A percentile compares a stretch with the other conserved stretches of the same genome.
Evolutionary conservation across 192 early-diverging fungal genomes (phyloP).

Genomic region (Spinellus fusiger): DNA sequence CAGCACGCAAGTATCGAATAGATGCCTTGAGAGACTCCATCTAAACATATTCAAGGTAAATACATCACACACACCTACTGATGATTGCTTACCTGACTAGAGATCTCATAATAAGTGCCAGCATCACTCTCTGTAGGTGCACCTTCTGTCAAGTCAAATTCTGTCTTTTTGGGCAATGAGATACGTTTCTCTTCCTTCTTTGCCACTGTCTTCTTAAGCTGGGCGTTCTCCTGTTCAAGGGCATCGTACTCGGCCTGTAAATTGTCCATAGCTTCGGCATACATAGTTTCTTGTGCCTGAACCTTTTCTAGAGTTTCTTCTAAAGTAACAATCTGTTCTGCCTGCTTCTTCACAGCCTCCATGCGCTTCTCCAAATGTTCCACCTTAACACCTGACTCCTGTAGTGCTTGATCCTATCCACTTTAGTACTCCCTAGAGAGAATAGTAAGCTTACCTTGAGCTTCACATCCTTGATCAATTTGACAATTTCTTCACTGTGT

Average conservation of each 20-base stretch:
- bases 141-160: conserved; percentile 1
- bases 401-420: conserved; percentile 61
- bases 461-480: conserved; percentile 73
- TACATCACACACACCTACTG: background rate
- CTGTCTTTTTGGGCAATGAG: conserved; percentile 15
- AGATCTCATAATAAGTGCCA: background rate
- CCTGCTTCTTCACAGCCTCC: conserved; percentile 59
- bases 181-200: conserved; percentile 18
- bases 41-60: conserved; percentile 19
- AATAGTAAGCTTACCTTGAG: conserved; percentile 44
- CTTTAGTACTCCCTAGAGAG: background rate
- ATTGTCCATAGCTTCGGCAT: conserved; percentile 62
- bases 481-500: conserved; percentile 72
- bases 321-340: conserved; percentile 52
- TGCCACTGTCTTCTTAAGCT: conserved; percentile 34
- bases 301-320: conserved; percentile 53
- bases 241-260: conserved; percentile 65
- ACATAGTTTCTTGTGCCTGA: conserved; percentile 57
- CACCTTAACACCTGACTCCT: conserved; percentile 68
- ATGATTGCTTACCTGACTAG: background rate
- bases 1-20: conserved; percentile 67
- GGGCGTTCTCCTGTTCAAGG: conserved; percentile 61
- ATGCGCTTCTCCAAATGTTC: conserved; percentile 77
- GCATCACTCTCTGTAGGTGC: background rate
- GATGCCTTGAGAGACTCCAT: conserved; percentile 69